Evolutionary conservation across 192 early-diverging fungal genomes (phyloP), one percentile per base, ranked within the genome.

Genomic region (Coemansia asiatica): DNA sequence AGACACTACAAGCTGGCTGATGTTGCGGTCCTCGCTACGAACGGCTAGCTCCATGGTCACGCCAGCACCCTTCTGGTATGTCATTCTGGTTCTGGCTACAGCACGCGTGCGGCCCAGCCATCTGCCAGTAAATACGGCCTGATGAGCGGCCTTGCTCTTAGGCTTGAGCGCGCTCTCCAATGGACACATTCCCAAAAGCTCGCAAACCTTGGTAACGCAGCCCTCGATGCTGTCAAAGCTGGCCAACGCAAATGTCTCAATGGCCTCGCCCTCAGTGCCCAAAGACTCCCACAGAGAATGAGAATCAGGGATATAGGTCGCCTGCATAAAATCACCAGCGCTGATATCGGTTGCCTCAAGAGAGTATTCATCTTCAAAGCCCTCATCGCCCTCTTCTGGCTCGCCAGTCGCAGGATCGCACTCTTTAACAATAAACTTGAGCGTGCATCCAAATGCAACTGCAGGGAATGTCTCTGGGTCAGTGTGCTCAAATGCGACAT

Each of bases 371-470:
- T 95, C 96, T 54, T 95, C 94, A 57, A 92, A 97, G 22, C 96
- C 96, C 50, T 96, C 90, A 63, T 91, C 92, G 27, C 79, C 79
- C 64, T 95, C 93, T 44, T 74, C 71, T 6, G 93, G 88, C 71
- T 95, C 93, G 35, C 94, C 93, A 8, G 94, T 97, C 1, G 85
- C 81, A 16, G 96, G 95, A 69, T 99, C 97, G 76, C 92, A 96
- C 67, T 99, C 97, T 79, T 94, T 97, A 40, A 95, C 87, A 22
- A 93, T 72, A 69, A 95, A 98, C 59, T 90, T 90, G 46, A 99
- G 82, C 7, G 90, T 91, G 81, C 91, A 93, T 2, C 89, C 84
- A 77, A 98, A 99, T 28, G 90, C 81, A 49, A 60, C 63, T 1
- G 68, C 67, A 7, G 60, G 72, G 69, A 76, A 69, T 1, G 63